Evolutionary conservation across 2,329 filamentous ascomycete genomes (phyloP), one percentile per base, ranked within the genome.

Genomic region (Cercospora sojina): DNA sequence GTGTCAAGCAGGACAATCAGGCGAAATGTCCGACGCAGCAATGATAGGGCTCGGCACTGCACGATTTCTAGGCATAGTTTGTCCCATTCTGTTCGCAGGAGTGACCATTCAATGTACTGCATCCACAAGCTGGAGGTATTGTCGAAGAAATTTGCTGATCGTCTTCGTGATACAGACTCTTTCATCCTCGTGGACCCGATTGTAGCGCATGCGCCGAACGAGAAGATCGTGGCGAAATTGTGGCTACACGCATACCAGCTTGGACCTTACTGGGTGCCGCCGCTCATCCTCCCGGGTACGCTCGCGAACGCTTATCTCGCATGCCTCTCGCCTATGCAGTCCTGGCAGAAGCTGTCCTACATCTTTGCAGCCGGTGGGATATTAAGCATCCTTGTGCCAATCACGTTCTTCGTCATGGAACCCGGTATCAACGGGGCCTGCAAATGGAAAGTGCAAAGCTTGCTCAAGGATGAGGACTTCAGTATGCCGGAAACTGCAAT

Each of bases 201-300:
- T 59, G 67, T 75, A 31, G 66, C 68, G 10, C 74, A 79, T 66
- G 77, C 77, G 25, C 69, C 70, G 6, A 72, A 71, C 43, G 64
- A 72, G 38, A 76, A 76, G 62, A 65, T 77, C 41, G 76, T 79
- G 68, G 78, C 77, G 16, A 78, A 76, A 65, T 78, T 79, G 70
- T 80, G 78, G 78, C 70, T 79, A 5, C 74, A 78, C 65, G 78
- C 78, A 32, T 79, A 80, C 66, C 75, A 77, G 65, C 75, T 76
- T 57, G 77, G 77, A 9, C 73, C 77, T 5, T 60, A 69, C 20
- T 79, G 78, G 71, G 77, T 80, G 8, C 77, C 76, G 2, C 76
- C 78, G 2, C 73, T 80, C 18, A 73, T 80, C 29, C 59, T 77
- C 38, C 72, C 76, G 7, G 75, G 77, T 18, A 74, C 77, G 4